These are phyloP conservation scores for Lipomyces sp. DNA, from an alignment of 805 yeast species.

Conservation along the genomic window DNA sequence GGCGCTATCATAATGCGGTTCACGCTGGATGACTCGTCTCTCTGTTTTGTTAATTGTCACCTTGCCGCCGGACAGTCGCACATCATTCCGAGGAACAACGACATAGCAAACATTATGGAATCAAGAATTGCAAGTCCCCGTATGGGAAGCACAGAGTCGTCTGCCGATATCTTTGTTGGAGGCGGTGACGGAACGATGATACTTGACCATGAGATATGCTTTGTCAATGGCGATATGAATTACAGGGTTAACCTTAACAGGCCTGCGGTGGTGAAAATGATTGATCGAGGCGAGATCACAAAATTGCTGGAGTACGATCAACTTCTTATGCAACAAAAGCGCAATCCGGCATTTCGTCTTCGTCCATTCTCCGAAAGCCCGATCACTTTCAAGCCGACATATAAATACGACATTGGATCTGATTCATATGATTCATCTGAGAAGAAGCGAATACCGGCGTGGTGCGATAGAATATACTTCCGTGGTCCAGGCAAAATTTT, in stretches of 20 bases:
- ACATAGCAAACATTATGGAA: conserved; percentile 69
- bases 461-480: conserved; percentile 90
- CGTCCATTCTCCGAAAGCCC: conserved; percentile 79
- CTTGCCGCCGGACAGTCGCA: conserved; percentile 89
- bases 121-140: conserved; percentile 42
- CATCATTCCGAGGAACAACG: conserved; percentile 78
- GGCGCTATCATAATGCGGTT: conserved; percentile 78
- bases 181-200: conserved; percentile 50
- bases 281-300: conserved; percentile 48
- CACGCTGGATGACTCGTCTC: conserved; percentile 58
- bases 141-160: conserved; percentile 1
- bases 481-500: conserved; percentile 49
- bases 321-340: conserved; percentile 71
- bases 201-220: conserved; percentile 73
- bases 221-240: conserved; percentile 94
- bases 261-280: conserved; percentile 60
- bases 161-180: conserved; percentile 33
- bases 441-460: conserved; percentile 89
- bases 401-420: conserved; percentile 88
- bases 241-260: conserved; percentile 72
- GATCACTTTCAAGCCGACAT: conserved; percentile 83
- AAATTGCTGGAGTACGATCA: conserved; percentile 72
- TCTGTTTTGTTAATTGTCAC: conserved; percentile 83
- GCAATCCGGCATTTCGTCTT: conserved; percentile 55
- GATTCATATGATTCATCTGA: conserved; percentile 81